These are phyloP conservation scores for Candida albicans DNA, from an alignment of 1,139 yeast species.

Conservation along the genomic window DNA sequence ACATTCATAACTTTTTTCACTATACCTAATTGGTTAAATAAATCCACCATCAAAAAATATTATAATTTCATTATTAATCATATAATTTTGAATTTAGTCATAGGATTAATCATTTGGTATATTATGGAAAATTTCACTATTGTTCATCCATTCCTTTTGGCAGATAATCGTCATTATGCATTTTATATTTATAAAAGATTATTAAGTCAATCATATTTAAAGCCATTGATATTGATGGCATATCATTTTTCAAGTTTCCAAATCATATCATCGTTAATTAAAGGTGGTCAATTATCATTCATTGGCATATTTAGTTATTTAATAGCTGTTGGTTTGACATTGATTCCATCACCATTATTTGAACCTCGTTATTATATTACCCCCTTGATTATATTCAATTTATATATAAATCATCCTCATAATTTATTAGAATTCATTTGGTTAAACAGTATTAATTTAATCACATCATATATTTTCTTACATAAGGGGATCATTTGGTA, in stretches of 20 bases:
- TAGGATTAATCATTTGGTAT: conserved; percentile 39
- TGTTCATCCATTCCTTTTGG: conserved; percentile 85
- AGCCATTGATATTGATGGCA: conserved; percentile 22
- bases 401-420: conserved; percentile 52
- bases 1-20: conserved; percentile 63
- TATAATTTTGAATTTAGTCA: conserved; percentile 17
- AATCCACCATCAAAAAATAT: conserved; percentile 37
- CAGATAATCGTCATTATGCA: conserved; percentile 93
- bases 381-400: conserved; percentile 75
- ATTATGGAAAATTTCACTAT: conserved; percentile 63
- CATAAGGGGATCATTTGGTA: conserved; percentile 68
- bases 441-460: conserved; percentile 55
- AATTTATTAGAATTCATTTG: conserved; percentile 58
- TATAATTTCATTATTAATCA: conserved; percentile 23
- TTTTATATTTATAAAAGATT: conserved; percentile 78
- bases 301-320: conserved; percentile 47
- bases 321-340: conserved; percentile 55
- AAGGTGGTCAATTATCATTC: conserved; percentile 21
- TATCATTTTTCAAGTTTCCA: conserved; percentile 71
- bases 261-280: conserved; percentile 28
- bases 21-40: conserved; percentile 66
- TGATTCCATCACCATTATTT: conserved; percentile 86
- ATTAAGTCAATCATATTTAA: conserved; percentile 32
- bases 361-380: conserved; percentile 91
- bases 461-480: conserved; percentile 57